A percentile compares a stretch with the other conserved stretches of the same genome.
Conservation (phyloP, 2,329 filamentous ascomycete genomes). For the Phaeosphaeriaceae sp. region DNA sequence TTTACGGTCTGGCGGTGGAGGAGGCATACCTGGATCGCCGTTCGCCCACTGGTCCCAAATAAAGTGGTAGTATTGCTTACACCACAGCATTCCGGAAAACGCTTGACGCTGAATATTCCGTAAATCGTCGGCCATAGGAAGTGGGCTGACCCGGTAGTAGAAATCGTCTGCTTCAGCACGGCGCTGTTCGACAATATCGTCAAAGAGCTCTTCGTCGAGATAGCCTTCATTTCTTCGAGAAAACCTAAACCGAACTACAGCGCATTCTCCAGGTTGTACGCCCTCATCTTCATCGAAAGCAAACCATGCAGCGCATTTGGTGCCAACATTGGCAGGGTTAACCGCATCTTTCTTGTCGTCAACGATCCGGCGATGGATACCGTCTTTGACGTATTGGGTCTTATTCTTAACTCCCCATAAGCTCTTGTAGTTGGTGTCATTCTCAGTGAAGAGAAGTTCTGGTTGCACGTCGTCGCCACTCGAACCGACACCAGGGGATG, state of each 20-base stretch:
- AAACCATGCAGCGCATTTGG: constrained; percentile 91
- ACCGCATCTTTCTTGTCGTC: constrained; percentile 79
- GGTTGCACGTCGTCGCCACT: constrained; percentile 85
- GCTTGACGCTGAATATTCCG: constrained; percentile 95
- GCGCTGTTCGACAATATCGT: constrained; percentile 86
- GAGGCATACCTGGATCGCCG: constrained; percentile 85
- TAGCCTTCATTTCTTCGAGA: constrained; percentile 77
- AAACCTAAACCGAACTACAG: constrained; percentile 90
- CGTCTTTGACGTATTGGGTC: constrained; percentile 89
- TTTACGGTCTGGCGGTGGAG: constrained; percentile 81
- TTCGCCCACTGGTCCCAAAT: constrained; percentile 99
- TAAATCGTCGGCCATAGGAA: constrained; percentile 91
- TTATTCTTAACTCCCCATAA: constrained; percentile 79
- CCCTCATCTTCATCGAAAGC: constrained; percentile 88
- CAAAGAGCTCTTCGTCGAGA: constrained; percentile 90
- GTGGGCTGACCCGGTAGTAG: constrained; percentile 88
- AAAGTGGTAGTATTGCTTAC: constrained; percentile 95
- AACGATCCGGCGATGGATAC: constrained; percentile 88
- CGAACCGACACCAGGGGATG: constrained; percentile 82
- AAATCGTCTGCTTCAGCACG: constrained; percentile 94
- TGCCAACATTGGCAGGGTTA: constrained; percentile 80
- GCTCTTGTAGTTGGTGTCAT: constrained; percentile 84
- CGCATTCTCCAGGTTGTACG: constrained; percentile 88
- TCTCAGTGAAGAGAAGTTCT: constrained; percentile 88
- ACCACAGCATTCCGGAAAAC: constrained; percentile 97